Evolutionary conservation across 768 basidiomycete species (phyloP).

Genomic region (Mycena sanguinolenta): DNA sequence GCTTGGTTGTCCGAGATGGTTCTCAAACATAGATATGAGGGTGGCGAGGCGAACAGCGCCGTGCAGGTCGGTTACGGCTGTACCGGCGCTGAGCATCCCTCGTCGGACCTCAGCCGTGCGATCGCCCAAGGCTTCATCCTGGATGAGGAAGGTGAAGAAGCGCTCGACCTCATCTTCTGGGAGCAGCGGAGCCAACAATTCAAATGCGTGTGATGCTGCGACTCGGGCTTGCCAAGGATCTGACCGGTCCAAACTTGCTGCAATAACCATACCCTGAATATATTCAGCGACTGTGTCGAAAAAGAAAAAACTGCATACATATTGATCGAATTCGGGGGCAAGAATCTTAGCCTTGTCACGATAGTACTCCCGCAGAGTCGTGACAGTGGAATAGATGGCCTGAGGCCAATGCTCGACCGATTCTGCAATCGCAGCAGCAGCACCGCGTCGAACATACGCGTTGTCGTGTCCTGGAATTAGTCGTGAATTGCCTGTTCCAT

Average conservation of each 20-base stretch:
- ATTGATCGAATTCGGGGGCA: constrained; percentile 94
- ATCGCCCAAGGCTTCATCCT: constrained; percentile 91
- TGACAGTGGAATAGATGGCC: constrained; percentile 60
- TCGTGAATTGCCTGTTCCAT: not conserved
- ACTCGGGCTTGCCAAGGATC: constrained; percentile 92
- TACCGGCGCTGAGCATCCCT: constrained; percentile 90
- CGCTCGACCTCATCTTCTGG: constrained; percentile 69
- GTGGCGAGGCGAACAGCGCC: constrained; percentile 79
- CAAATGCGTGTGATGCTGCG: constrained; percentile 79
- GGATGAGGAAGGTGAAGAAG: constrained; percentile 90
- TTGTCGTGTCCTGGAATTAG: constrained; percentile 76
- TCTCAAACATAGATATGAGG: constrained; percentile 88
- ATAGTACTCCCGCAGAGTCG: constrained; percentile 77
- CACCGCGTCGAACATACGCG: constrained; percentile 81
- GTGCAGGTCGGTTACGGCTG: constrained; percentile 84
- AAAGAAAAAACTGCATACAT: constrained; percentile 63
- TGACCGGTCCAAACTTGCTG: constrained; percentile 83
- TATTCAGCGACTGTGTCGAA: constrained; percentile 17
- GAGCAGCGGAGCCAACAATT: constrained; percentile 76
- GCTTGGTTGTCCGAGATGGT: constrained; percentile 69
- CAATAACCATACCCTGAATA: constrained; percentile 90
- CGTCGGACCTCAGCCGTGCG: constrained; percentile 83
- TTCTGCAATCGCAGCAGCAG: constrained; percentile 81
- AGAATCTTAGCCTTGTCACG: constrained; percentile 91
- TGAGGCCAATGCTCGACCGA: constrained; percentile 82